Evolutionary conservation across 805 yeast genomes (phyloP), one percentile per base, ranked within the genome.

Genomic region (Metschnikowia aberdeeniae): DNA sequence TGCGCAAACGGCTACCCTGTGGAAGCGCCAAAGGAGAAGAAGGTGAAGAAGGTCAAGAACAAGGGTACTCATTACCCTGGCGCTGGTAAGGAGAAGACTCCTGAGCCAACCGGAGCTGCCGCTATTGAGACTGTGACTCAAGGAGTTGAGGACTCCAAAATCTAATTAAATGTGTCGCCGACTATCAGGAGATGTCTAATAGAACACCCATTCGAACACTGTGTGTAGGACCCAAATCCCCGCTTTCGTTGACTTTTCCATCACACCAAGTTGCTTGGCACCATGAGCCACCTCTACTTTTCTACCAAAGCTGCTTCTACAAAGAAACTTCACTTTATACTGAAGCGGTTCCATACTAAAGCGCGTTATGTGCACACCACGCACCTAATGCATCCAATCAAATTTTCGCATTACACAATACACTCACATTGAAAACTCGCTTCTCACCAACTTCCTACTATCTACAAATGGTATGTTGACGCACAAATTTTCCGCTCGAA

Each of bases 31-130:
- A 80, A 77, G 55, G 75, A 77, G 62, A 79, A 78, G 57, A 85
- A 80, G 63, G 86, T 81, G 66, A 80, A 80, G 70, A 86, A 81
- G 61, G 85, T 81, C 61, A 89, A 89, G 74, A 81, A 87, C 63
- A 88, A 89, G 69, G 98, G 98, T 51, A 62, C 89, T n/a, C 80
- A 80, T 67, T 88, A 86, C 76, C 97, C 97, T 34, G 96, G 95
- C 56, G 75, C 72, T 35, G 42, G 35, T 13, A 39, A 39, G 22
- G 42, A 39, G 3, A 39, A 39, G 29, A 31, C 42, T 8, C 35
- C 42, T 5, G 42, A 32, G 27, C 35, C 42, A 20, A 39, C 35
- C 14, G 35, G 22, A 11, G 5, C 34, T 31, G 35, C 30, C 11
- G 36, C 42, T 13, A 35, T 39, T 5, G 35, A 39, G 17, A 28